Conservation (phyloP, 1,284 basidiomycete genomes). For the Volvariella surrecta region DNA sequence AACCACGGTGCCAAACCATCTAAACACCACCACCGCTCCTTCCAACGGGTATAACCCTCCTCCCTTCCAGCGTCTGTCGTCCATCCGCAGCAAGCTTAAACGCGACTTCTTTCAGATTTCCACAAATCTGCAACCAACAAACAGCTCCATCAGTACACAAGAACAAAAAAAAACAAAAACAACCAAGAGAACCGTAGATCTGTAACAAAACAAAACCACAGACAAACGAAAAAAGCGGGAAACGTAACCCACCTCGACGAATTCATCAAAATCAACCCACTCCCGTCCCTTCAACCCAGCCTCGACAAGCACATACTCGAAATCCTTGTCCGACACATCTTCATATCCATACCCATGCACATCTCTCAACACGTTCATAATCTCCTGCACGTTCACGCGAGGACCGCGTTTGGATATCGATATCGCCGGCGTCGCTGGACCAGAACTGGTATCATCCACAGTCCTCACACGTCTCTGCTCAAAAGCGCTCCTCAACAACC, state of each 20-base stretch:
- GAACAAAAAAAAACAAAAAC: neutral
- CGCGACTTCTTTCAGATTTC: constrained; percentile 73
- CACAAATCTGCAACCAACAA: constrained; percentile 51
- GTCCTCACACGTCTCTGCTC: constrained; percentile 20
- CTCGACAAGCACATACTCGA: constrained; percentile 69
- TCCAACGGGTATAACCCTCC: constrained; percentile 73
- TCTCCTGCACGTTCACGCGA: too few relatives aligned
- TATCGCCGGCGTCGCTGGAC: too few relatives aligned
- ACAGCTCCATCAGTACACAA: neutral
- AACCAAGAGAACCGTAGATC: neutral
- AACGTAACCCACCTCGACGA: constrained; percentile 58
- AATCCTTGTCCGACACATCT: constrained; percentile 44
- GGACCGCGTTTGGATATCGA: constrained; percentile 25
- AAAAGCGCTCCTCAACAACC: constrained; percentile 52
- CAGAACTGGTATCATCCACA: constrained; percentile 8
- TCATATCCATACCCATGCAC: constrained; percentile 52
- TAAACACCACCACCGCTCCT: constrained; percentile 80
- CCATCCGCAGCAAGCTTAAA: constrained; percentile 36
- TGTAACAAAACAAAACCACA: neutral
- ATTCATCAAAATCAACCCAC: constrained; percentile 68
- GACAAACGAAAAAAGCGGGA: constrained; percentile 2
- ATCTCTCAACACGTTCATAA: constrained; percentile 35
- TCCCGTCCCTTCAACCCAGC: constrained; percentile 53
- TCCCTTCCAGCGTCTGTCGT: constrained; percentile 26
- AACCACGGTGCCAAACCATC: too few relatives aligned